Percentiles rank a stretch among this genome's conserved stretches.
phyloP scores from a whole-genome alignment of 164 flowering plant species.

The Vitis rupestris region DNA sequence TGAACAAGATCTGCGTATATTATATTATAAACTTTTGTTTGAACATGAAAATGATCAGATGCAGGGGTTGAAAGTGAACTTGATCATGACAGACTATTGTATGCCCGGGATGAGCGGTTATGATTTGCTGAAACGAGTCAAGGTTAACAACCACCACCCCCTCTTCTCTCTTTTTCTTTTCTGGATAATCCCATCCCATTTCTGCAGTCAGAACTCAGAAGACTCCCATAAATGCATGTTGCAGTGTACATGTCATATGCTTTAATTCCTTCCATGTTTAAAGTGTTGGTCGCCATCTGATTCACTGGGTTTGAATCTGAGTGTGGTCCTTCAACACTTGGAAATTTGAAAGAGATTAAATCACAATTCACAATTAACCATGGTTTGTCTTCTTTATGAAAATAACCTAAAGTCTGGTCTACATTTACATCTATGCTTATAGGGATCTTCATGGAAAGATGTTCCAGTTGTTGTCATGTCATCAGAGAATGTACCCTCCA shows the following conservation, averaged over 20 bases:
- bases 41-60: neutral
- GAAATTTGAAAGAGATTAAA: too few species aligned
- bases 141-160: slow-evolving; percentile 29
- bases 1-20: too few species aligned
- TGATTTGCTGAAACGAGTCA: slow-evolving; percentile 53
- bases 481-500: slow-evolving; percentile 68
- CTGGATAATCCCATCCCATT: neutral
- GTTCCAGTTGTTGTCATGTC: slow-evolving; percentile 76
- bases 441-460: slow-evolving; percentile 68
- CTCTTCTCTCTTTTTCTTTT: neutral
- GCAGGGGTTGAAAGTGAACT: slow-evolving; percentile 42
- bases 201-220: too few species aligned
- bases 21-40: neutral
- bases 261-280: too few species aligned
- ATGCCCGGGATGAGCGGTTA: slow-evolving; percentile 74
- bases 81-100: slow-evolving; percentile 66
- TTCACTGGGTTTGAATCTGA: too few species aligned
- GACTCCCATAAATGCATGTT: too few species aligned
- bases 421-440: neutral
- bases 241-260: too few species aligned
- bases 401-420: too few species aligned
- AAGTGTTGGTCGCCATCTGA: too few species aligned
- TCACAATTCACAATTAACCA: too few species aligned
- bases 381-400: too few species aligned
- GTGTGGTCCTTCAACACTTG: too few species aligned